Evolutionary conservation across 352 stramenopile species (phyloP).

Genomic region (Phytopythium oedochilum): DNA sequence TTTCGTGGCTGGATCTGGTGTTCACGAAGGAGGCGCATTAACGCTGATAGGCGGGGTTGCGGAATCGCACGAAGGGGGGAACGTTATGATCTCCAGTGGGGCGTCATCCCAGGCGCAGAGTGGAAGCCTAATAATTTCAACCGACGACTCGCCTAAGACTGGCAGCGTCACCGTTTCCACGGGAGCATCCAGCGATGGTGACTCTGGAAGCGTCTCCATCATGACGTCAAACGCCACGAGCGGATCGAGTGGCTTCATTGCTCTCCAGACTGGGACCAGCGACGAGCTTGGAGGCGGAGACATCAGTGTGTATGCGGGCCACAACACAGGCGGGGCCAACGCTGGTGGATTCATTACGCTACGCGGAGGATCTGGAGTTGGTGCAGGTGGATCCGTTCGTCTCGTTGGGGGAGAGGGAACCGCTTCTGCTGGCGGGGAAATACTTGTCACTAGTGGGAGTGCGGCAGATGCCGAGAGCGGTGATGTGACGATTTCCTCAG

Average conservation of each 20-base stretch:
- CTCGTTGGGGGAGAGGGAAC: neutral
- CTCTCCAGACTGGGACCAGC: neutral
- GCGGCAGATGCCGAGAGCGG: neutral
- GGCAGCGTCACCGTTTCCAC: neutral
- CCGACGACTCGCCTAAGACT: neutral
- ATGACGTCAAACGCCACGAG: slow-evolving; percentile 9
- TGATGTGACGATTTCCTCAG: neutral
- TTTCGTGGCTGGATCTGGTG: neutral
- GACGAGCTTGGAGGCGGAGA: neutral
- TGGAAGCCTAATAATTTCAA: neutral
- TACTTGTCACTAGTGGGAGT: neutral
- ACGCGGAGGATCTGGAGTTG: neutral
- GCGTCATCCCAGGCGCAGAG: neutral
- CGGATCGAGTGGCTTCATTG: neutral
- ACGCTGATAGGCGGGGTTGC: neutral
- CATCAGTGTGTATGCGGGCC: neutral
- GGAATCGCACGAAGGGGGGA: neutral
- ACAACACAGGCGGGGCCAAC: neutral
- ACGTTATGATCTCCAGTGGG: neutral
- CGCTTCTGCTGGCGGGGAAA: neutral
- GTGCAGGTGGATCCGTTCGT: neutral
- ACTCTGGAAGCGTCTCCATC: slow-evolving; percentile 11
- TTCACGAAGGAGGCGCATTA: neutral
- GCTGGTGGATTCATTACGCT: neutral
- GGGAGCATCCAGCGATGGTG: neutral